Base-by-base conservation (phyloP, 2,329 filamentous ascomycete genomes). In the Davidsoniella virescens region DNA sequence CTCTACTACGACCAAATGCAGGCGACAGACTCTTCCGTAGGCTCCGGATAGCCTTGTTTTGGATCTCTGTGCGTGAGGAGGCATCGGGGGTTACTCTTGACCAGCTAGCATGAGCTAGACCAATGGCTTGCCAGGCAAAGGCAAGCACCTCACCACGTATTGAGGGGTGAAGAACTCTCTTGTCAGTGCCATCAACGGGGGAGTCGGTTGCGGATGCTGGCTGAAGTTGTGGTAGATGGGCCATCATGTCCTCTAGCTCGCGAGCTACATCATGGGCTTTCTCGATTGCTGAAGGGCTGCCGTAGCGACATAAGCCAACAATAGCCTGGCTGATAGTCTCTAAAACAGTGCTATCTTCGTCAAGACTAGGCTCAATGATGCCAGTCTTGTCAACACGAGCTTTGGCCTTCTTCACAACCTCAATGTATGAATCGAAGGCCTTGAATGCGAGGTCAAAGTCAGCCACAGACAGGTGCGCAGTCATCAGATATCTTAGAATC, bases 381-480 rank as follows among this genome's bases (percentile, higher is more conserved):
- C 85, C 81, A 1, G 77, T 80, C 65, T 94, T 93, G 58, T 85
- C 79, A 2, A 87, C 79, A 39, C 88, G 76, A 17, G 86, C 84
- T 65, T 90, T 94, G 51, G 82, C 87, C 60, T 84, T 84, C 54
- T 81, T 82, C 50, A 94, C 77, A 55, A 98, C 84, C 50, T 93
- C 85, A 37, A 94, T 70, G 63, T 96, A 98, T 0, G 88, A 88
- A 62, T 94, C 84, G 55, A 95, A 85, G 0, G 92, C 85, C 60
- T 87, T 87, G 62, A 94, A 80, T 1, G 88, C 88, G 45, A 96
- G 69, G 51, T 94, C 86, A 56, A 95, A 96, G 57, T 98, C 90
- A 7, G 87, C 87, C 16, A 95, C 71, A 2, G 87, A 77, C 16
- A 90, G 71, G 62, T 98, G 92, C 2, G 94, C 82, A 9, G 79